These are phyloP conservation scores for Coemansia guatemalensis DNA, from an alignment of 192 early-diverging fungal species.

Conservation along the genomic window DNA sequence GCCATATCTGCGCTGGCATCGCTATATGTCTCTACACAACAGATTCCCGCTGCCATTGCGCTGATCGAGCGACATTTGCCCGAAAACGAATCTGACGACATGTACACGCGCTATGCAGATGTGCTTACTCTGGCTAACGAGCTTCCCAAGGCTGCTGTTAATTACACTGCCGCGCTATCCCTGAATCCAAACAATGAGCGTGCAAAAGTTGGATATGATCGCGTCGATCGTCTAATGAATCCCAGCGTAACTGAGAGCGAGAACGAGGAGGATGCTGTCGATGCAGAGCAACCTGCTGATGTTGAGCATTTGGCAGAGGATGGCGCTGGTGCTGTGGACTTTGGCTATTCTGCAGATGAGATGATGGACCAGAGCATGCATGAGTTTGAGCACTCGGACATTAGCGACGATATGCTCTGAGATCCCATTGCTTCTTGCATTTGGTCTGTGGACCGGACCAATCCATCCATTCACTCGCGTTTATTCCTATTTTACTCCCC, in stretches of 20 bases:
- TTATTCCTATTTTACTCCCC: neutral
- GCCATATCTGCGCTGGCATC: conserved; percentile 44
- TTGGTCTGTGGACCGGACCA: neutral
- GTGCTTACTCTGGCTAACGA: conserved; percentile 47
- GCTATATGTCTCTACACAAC: conserved; percentile 24
- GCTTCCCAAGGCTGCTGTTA: conserved; percentile 37
- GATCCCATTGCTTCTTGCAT: neutral
- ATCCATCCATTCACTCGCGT: neutral
- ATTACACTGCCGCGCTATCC: conserved; percentile 37
- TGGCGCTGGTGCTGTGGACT: neutral
- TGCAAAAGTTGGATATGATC: conserved; percentile 30
- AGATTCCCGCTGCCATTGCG: conserved; percentile 12
- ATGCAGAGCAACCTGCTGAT: conserved; percentile 11
- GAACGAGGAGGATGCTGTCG: conserved; percentile 6
- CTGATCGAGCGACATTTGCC: conserved; percentile 34
- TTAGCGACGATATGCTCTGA: conserved; percentile 24
- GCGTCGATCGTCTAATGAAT: conserved; percentile 47
- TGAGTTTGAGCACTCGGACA: conserved; percentile 16
- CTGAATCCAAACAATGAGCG: conserved; percentile 39
- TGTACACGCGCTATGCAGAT: conserved; percentile 48
- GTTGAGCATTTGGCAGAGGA: conserved; percentile 4
- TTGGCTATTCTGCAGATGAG: neutral
- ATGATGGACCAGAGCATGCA: neutral
- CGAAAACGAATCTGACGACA: conserved; percentile 37
- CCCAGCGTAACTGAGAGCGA: conserved; percentile 15